These are phyloP conservation scores for Candida adriatica DNA, from an alignment of 805 yeast genomes.

Conservation along the genomic window DNA sequence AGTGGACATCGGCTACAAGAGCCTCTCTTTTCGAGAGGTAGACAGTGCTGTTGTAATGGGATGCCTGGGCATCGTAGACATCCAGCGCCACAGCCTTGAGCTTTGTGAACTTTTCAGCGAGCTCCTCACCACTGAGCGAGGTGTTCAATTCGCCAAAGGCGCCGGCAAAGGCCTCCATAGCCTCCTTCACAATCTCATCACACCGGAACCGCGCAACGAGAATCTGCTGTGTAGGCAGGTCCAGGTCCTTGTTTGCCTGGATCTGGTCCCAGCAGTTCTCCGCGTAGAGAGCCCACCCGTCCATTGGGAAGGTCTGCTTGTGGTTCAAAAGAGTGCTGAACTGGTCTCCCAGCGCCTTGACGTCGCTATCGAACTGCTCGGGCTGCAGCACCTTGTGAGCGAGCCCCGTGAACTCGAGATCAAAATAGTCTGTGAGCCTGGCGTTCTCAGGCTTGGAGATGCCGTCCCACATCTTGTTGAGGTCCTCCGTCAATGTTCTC, in stretches of 20 bases:
- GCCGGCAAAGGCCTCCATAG: constrained; percentile 20
- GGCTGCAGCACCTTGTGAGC: constrained; percentile 82
- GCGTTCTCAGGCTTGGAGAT: constrained; percentile 63
- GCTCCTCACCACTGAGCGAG: constrained; percentile 16
- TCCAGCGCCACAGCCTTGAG: constrained; percentile 42
- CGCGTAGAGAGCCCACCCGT: constrained; percentile 93
- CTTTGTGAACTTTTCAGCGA: constrained; percentile 37
- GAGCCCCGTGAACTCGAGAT: constrained; percentile 71
- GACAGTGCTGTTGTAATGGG: constrained; percentile 63
- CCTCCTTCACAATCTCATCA: constrained; percentile 66
- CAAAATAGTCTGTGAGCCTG: constrained; percentile 70
- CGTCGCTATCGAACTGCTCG: constrained; percentile 58
- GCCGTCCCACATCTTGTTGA: constrained; percentile 70
- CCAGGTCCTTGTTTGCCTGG: constrained; percentile 87
- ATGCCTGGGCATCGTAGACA: constrained; percentile 63
- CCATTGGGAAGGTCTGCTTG: constrained; percentile 84
- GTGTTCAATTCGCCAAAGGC: constrained; percentile 7
- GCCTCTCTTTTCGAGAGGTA: constrained; percentile 54
- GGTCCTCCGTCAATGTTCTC: constrained; percentile 61
- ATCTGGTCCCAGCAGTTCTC: constrained; percentile 92
- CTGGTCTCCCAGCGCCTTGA: constrained; percentile 55
- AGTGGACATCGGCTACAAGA: constrained; percentile 43
- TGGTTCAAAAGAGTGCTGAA: constrained; percentile 58
- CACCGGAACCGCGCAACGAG: constrained; percentile 92
- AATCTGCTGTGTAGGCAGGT: constrained; percentile 93